phyloP scores from a whole-genome alignment of 352 stramenopile species.

The Pythium dissotocum region DNA sequence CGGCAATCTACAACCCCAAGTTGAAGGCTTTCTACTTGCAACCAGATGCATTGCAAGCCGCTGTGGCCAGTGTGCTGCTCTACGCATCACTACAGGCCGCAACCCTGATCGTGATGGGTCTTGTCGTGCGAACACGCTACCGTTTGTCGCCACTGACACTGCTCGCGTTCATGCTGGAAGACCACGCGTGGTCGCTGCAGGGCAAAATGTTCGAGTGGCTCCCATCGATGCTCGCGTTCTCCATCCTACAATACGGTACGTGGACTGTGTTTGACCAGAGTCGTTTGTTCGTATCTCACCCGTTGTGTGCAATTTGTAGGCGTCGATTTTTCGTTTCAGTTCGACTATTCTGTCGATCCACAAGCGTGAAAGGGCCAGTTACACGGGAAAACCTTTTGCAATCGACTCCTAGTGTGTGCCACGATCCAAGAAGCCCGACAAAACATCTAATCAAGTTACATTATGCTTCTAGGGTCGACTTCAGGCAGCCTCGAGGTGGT shows the following conservation, averaged over 20 bases:
- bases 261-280: neutral
- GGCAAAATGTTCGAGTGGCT: slow-evolving; percentile 28
- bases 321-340: slow-evolving; percentile 8
- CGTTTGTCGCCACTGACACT: slow-evolving; percentile 8
- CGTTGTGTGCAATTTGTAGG: neutral
- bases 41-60: neutral
- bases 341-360: neutral
- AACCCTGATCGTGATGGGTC: slow-evolving; percentile 5
- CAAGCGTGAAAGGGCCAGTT: neutral
- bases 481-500: too few species aligned
- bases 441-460: too few species aligned
- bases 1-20: slow-evolving; percentile 20
- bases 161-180: slow-evolving; percentile 23
- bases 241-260: slow-evolving; percentile 27
- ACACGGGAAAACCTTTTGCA: too few species aligned
- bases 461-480: too few species aligned
- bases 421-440: too few species aligned
- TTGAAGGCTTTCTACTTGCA: slow-evolving; percentile 5
- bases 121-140: slow-evolving; percentile 11
- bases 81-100: slow-evolving; percentile 11
- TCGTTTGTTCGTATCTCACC: neutral
- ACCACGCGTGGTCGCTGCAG: slow-evolving; percentile 13
- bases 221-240: slow-evolving; percentile 18
- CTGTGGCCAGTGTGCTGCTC: neutral
- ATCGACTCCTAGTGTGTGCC: too few species aligned